Conservation (phyloP, 2,329 filamentous ascomycete genomes). For the Fusarium nurragi region DNA sequence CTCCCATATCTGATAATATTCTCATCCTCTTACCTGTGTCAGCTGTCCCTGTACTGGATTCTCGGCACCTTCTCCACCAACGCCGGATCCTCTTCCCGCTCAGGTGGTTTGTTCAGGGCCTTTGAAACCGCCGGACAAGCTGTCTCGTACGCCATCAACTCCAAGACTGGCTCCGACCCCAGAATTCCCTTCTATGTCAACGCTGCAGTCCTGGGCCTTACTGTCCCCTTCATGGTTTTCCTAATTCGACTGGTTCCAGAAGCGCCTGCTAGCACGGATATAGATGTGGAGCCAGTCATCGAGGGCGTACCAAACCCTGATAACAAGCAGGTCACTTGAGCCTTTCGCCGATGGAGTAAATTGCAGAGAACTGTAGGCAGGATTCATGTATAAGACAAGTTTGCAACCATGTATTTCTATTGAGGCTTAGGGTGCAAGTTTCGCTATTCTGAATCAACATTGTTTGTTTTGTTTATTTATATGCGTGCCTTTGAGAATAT, state of each 20-base stretch:
- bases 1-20: neutral
- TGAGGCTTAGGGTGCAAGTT: too few relatives aligned
- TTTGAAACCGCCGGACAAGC: conserved; percentile 7
- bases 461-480: too few relatives aligned
- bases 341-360: too few relatives aligned
- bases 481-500: too few relatives aligned
- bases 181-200: neutral
- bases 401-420: too few relatives aligned
- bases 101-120: neutral
- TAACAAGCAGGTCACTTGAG: neutral
- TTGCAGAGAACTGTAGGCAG: too few relatives aligned
- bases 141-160: neutral
- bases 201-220: neutral
- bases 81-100: neutral
- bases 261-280: neutral
- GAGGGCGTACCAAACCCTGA: neutral
- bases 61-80: neutral
- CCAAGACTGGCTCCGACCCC: neutral
- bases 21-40: neutral
- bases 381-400: too few relatives aligned
- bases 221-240: neutral
- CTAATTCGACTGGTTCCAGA: neutral
- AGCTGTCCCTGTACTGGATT: neutral
- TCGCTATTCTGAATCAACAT: too few relatives aligned
- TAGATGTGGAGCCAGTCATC: neutral